Evolutionary conservation across 2,329 filamentous ascomycete genomes (phyloP).

Genomic region (Talaromyces sp.): DNA sequence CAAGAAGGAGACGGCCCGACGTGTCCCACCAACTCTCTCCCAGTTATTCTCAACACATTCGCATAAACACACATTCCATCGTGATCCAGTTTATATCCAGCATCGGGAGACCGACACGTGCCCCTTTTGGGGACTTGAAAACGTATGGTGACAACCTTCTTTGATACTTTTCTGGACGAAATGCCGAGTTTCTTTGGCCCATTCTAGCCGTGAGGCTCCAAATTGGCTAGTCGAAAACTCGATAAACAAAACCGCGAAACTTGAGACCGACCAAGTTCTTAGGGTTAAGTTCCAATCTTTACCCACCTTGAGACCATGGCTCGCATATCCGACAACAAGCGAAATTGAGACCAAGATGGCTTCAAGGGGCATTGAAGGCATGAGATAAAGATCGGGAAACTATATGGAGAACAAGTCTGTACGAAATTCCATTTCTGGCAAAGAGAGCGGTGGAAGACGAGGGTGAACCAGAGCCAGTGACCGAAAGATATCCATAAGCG

Average conservation of each 20-base stretch:
- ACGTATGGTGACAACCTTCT: conserved; percentile 42
- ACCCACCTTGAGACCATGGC: conserved; percentile 52
- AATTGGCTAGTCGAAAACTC: conserved; percentile 59
- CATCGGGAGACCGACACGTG: conserved; percentile 50
- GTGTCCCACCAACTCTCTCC: conserved; percentile 48
- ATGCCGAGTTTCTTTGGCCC: conserved; percentile 37
- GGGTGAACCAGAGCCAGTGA: conserved; percentile 3
- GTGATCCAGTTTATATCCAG: conserved; percentile 55
- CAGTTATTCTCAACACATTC: conserved; percentile 25
- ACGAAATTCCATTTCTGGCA: conserved; percentile 33
- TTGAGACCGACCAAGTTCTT: conserved; percentile 66
- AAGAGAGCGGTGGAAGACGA: conserved; percentile 30
- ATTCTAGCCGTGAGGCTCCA: conserved; percentile 24
- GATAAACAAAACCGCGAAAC: conserved; percentile 69
- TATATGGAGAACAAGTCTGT: conserved; percentile 72
- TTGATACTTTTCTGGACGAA: conserved; percentile 27
- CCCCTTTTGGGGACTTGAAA: conserved; percentile 32
- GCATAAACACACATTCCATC: conserved; percentile 50
- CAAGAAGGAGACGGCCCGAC: conserved; percentile 42
- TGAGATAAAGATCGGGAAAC: conserved; percentile 71
- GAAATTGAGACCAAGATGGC: conserved; percentile 30
- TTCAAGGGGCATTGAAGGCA: conserved; percentile 36
- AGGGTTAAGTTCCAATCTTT: conserved; percentile 94
- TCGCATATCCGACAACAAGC: conserved; percentile 19
- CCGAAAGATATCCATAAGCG: conserved; percentile 3